A percentile compares a stretch with the other conserved stretches of the same genome.
Evolutionary conservation across 805 yeast species (phyloP).

Genomic region (Candida takata): DNA sequence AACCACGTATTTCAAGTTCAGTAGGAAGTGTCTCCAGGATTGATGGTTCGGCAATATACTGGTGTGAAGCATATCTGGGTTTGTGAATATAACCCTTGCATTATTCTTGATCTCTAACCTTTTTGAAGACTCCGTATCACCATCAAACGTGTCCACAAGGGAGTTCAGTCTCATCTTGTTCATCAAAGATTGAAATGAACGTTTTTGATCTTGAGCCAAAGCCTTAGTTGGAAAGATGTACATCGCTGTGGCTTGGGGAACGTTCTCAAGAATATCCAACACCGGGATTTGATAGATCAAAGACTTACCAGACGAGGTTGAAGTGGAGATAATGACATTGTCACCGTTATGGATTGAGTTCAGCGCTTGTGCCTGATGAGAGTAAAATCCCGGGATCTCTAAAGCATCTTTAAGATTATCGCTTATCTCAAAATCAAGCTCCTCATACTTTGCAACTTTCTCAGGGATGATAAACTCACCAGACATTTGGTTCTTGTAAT

Average conservation of each 20-base stretch:
- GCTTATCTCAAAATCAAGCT: slow-evolving; percentile 38
- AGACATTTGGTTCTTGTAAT: slow-evolving; percentile 60
- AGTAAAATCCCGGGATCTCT: slow-evolving; percentile 46
- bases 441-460: slow-evolving; percentile 38
- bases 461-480: slow-evolving; percentile 41
- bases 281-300: slow-evolving; percentile 88
- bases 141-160: slow-evolving; percentile 80
- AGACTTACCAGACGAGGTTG: slow-evolving; percentile 96
- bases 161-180: slow-evolving; percentile 42
- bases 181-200: slow-evolving; percentile 61
- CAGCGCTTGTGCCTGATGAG: slow-evolving; percentile 80
- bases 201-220: slow-evolving; percentile 90
- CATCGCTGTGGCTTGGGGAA: slow-evolving; percentile 54
- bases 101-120: slow-evolving; percentile 48
- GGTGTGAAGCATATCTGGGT: slow-evolving; percentile 90
- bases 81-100: slow-evolving; percentile 82
- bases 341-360: slow-evolving; percentile 46
- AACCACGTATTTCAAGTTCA: slow-evolving; percentile 61
- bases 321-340: slow-evolving; percentile 83
- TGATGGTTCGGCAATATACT: slow-evolving; percentile 74
- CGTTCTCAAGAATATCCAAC: slow-evolving; percentile 37
- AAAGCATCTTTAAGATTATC: slow-evolving; percentile 49
- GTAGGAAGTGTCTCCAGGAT: slow-evolving; percentile 65
- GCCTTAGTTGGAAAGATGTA: slow-evolving; percentile 97
- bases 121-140: slow-evolving; percentile 68